phyloP scores from a whole-genome alignment of 1,284 basidiomycete genomes.

The Tilletia caries region DNA sequence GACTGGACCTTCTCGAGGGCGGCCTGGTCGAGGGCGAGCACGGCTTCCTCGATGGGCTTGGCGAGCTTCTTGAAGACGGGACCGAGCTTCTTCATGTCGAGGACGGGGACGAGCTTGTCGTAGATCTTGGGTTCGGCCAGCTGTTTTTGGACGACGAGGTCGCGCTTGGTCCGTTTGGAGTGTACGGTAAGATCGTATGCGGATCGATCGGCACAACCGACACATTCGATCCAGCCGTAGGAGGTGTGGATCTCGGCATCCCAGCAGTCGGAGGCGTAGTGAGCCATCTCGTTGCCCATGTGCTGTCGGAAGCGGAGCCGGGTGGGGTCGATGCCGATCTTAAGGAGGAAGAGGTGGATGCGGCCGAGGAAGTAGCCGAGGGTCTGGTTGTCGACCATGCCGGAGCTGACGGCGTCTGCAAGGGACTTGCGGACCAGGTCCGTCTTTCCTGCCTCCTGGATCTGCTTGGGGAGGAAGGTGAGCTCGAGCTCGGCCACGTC shows the following conservation, averaged over 20 bases:
- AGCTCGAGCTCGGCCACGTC: conserved; percentile 76
- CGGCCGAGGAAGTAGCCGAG: conserved; percentile 95
- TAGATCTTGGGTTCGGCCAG: conserved; percentile 74
- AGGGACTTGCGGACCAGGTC: conserved; percentile 69
- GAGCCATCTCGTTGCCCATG: conserved; percentile 97
- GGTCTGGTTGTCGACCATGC: conserved; percentile 92
- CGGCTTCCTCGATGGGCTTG: conserved; percentile 67
- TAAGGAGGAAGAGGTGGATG: conserved; percentile 82
- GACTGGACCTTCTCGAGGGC: conserved; percentile 68
- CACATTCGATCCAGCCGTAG: conserved; percentile 97
- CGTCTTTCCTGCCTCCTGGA: conserved; percentile 74
- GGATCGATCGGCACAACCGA: conserved; percentile 96
- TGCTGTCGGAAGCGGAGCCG: conserved; percentile 92
- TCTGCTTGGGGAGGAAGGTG: conserved; percentile 74
- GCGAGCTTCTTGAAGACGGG: conserved; percentile 86
- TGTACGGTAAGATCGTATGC: conserved; percentile 82
- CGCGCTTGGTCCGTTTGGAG: conserved; percentile 58
- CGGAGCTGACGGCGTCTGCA: conserved; percentile 79
- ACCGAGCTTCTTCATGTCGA: conserved; percentile 84
- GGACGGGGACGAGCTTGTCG: conserved; percentile 71
- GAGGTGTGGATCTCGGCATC: conserved; percentile 95
- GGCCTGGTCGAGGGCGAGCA: conserved; percentile 69
- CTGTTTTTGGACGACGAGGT: conserved; percentile 76
- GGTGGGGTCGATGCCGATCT: conserved; percentile 84
- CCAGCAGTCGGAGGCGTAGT: conserved; percentile 99